A percentile compares a stretch with the other conserved stretches of the same genome.
These are phyloP conservation scores for Cephalotrichum gorgonifer DNA, from an alignment of 2,329 filamentous ascomycete genomes.

Conservation along the genomic window DNA sequence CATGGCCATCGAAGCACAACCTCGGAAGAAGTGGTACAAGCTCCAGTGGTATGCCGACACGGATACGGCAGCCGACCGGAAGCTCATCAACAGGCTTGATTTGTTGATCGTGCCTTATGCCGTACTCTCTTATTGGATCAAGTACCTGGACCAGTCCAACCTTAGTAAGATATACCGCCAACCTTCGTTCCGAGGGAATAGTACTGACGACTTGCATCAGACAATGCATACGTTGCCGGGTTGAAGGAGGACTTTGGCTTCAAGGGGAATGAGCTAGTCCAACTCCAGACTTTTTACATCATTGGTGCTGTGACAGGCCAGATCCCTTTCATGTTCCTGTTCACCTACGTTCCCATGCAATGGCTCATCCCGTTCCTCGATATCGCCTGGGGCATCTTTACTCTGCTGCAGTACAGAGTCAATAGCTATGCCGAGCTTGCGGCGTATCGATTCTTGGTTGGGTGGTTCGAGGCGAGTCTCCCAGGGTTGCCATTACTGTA, in stretches of 20 bases:
- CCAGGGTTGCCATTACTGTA: not conserved
- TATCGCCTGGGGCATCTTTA: constrained; percentile 45
- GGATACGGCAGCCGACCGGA: constrained; percentile 24
- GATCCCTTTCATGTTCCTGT: constrained; percentile 40
- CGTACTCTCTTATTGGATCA: constrained; percentile 15
- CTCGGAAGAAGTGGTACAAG: constrained; percentile 2
- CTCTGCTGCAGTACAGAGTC: constrained; percentile 41
- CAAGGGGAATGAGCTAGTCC: constrained; percentile 42
- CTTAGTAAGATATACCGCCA: constrained; percentile 8
- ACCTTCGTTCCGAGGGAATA: not conserved
- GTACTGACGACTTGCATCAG: not conserved
- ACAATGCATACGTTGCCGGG: constrained; percentile 43
- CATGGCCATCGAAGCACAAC: not conserved
- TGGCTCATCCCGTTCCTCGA: constrained; percentile 41
- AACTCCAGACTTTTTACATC: constrained; percentile 39
- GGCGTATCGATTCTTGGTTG: constrained; percentile 43
- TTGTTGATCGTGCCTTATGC: constrained; percentile 31
- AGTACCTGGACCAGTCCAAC: constrained; percentile 16
- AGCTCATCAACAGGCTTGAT: constrained; percentile 43
- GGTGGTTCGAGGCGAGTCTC: constrained; percentile 31
- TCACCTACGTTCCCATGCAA: constrained; percentile 33
- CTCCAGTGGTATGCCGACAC: constrained; percentile 35
- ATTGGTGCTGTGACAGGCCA: constrained; percentile 38
- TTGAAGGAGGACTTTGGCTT: constrained; percentile 41
- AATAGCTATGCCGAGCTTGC: constrained; percentile 36